Conservation (phyloP, 2,329 filamentous ascomycete species). For the Hypoxylon rubiginosum region DNA sequence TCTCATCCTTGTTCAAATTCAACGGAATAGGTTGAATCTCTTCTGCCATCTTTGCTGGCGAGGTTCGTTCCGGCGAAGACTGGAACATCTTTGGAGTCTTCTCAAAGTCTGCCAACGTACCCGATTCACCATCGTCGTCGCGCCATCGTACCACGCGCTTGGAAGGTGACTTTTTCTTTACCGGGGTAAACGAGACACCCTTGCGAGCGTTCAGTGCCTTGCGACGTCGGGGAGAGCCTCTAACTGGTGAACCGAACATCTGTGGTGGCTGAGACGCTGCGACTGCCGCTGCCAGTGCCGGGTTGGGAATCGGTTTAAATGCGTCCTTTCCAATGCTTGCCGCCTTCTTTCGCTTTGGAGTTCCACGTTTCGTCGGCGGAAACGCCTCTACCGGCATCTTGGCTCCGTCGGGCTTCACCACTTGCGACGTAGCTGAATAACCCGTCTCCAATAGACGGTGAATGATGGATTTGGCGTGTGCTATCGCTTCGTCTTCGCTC, state of each 20-base stretch:
- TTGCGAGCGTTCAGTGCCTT: conserved; percentile 76
- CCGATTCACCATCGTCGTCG: conserved; percentile 86
- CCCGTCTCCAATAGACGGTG: conserved; percentile 83
- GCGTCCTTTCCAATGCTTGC: conserved; percentile 54
- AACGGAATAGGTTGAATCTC: conserved; percentile 66
- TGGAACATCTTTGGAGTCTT: conserved; percentile 84
- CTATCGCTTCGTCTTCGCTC: conserved; percentile 85
- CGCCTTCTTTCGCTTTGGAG: conserved; percentile 79
- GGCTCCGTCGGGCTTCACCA: conserved; percentile 89
- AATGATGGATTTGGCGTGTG: conserved; percentile 82
- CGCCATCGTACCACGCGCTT: conserved; percentile 92
- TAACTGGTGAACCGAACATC: conserved; percentile 74
- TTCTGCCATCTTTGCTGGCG: conserved; percentile 63
- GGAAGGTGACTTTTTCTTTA: conserved; percentile 77
- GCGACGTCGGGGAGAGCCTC: conserved; percentile 83
- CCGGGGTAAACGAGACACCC: conserved; percentile 83
- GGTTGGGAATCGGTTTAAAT: conserved; percentile 61
- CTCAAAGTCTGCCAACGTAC: conserved; percentile 88
- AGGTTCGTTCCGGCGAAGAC: conserved; percentile 67
- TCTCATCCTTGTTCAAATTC: conserved; percentile 64
- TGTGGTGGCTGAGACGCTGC: conserved; percentile 52
- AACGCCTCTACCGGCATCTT: conserved; percentile 73
- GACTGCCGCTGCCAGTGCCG: conserved; percentile 56
- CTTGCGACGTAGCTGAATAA: conserved; percentile 79
- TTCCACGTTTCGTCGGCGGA: conserved; percentile 78